A percentile compares a stretch with the other conserved stretches of the same genome.
phyloP scores from a whole-genome alignment of 2,329 filamentous ascomycete genomes.

The Cladosporium oxysporum region DNA sequence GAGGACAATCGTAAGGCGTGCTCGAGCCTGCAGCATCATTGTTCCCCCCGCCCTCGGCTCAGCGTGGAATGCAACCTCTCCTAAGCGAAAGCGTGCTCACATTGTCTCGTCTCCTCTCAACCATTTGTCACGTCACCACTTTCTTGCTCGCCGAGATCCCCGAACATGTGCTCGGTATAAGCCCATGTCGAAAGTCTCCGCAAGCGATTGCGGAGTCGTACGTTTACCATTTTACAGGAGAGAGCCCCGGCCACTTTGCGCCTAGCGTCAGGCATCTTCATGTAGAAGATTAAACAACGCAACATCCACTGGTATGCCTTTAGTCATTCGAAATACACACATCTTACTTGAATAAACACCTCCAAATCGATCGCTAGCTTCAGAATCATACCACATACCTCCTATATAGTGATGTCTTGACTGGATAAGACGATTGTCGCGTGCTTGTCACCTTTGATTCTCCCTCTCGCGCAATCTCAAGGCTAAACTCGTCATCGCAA shows the following conservation, averaged over 20 bases:
- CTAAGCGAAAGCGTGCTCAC: background rate
- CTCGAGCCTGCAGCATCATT: slow-evolving; percentile 1
- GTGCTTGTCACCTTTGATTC: background rate
- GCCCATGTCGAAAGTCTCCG: slow-evolving; percentile 14
- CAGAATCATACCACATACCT: background rate
- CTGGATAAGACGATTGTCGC: background rate
- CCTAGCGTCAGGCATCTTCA: background rate
- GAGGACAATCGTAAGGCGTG: slow-evolving; percentile 9
- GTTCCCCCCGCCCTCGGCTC: background rate
- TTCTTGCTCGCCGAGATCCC: slow-evolving; percentile 5
- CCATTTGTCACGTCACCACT: slow-evolving; percentile 14
- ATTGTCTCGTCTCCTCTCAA: slow-evolving; percentile 1
- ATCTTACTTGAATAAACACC: background rate
- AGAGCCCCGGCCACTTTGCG: background rate
- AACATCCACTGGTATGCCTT: background rate
- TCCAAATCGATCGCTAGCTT: background rate
- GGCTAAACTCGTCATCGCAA: background rate
- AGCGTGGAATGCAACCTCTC: background rate
- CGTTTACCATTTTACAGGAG: background rate
- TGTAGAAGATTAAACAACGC: background rate
- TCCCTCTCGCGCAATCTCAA: background rate
- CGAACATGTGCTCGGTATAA: slow-evolving; percentile 13
- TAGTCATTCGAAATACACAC: background rate
- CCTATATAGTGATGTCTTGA: background rate
- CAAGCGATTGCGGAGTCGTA: slow-evolving; percentile 15